Conservation (phyloP, 169 alveolate genomes). For the Babesia bovis region DNA sequence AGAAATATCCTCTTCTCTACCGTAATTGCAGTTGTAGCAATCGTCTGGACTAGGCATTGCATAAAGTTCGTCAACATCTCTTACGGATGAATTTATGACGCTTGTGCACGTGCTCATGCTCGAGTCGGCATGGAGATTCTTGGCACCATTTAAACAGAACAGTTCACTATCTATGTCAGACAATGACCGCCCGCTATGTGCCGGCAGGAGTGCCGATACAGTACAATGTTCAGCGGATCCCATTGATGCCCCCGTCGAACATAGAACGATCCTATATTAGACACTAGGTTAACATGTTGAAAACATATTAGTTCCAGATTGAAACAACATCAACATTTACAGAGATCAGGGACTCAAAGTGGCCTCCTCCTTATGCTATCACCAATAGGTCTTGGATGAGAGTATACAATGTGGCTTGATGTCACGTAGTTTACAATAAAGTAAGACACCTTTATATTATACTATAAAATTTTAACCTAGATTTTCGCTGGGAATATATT, state of each 20-base stretch:
- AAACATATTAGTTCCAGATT: too few species aligned
- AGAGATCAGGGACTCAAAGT: too few species aligned
- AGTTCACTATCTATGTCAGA: not conserved
- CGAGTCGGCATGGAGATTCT: not conserved
- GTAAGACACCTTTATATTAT: too few species aligned
- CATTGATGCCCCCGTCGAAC: not conserved
- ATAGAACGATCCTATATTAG: too few species aligned
- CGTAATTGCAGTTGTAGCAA: not conserved
- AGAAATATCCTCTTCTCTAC: not conserved
- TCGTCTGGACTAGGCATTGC: not conserved
- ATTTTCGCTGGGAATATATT: too few species aligned
- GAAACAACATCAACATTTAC: too few species aligned
- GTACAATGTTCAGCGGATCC: not conserved
- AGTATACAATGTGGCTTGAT: too few species aligned
- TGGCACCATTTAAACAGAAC: not conserved
- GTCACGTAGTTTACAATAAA: too few species aligned
- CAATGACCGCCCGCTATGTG: not conserved
- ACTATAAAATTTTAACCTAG: too few species aligned
- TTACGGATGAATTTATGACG: not conserved
- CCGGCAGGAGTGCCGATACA: not conserved
- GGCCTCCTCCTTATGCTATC: too few species aligned
- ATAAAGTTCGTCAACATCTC: not conserved
- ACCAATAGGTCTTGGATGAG: too few species aligned
- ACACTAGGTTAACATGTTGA: too few species aligned
- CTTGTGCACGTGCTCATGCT: not conserved